Evolutionary conservation across 768 basidiomycete genomes (phyloP).

Genomic region (Boletus edulis): DNA sequence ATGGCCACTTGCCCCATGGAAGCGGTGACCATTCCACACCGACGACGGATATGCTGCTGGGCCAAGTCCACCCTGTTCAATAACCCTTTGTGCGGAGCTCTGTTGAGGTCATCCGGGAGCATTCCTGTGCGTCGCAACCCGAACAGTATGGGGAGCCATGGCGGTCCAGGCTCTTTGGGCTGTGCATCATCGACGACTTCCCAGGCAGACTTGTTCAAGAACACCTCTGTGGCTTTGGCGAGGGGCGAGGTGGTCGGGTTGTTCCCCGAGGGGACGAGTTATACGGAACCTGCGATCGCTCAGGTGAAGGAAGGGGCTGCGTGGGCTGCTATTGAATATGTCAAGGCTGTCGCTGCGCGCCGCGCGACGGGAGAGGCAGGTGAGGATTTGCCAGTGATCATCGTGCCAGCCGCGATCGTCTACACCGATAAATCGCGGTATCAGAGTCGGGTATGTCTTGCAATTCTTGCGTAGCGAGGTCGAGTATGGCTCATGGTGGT

Average conservation of each 20-base stretch:
- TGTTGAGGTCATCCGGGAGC: conserved; percentile 63
- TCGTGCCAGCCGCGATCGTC: conserved; percentile 66
- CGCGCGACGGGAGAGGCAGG: conserved; percentile 11
- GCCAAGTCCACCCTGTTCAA: conserved; percentile 57
- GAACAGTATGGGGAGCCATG: conserved; percentile 28
- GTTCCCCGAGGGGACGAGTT: conserved; percentile 43
- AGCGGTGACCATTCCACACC: conserved; percentile 59
- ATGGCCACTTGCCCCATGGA: neutral
- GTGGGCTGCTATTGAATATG: conserved; percentile 72
- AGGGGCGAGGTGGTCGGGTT: conserved; percentile 58
- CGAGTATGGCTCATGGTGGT: neutral
- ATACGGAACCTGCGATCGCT: conserved; percentile 40
- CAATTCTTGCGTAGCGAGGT: neutral
- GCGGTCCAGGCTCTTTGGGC: neutral
- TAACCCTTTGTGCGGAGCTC: conserved; percentile 47
- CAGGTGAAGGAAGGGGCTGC: conserved; percentile 61
- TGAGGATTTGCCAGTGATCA: conserved; percentile 34
- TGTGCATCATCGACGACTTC: neutral
- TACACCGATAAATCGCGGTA: conserved; percentile 71
- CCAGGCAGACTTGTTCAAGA: conserved; percentile 33
- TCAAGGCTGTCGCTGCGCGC: conserved; percentile 37
- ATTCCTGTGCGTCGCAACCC: conserved; percentile 70
- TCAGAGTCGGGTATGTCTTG: conserved; percentile 47
- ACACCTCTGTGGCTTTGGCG: conserved; percentile 55
- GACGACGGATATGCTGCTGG: conserved; percentile 58